Base-by-base conservation (phyloP, 306 rosid genomes). In the Castanopsis chinensis region DNA sequence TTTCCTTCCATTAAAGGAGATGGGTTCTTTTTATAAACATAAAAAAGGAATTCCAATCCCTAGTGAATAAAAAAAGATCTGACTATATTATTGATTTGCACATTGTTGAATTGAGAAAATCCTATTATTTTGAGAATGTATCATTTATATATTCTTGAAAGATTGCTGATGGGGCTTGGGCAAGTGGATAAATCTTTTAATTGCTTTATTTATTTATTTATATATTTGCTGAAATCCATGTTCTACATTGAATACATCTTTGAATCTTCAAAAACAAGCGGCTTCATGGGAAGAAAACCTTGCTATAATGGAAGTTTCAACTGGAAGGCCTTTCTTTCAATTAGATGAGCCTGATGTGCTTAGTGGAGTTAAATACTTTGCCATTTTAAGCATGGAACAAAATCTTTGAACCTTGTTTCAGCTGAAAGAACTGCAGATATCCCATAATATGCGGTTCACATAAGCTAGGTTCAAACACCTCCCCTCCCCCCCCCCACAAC, bases 91-190 rank as follows among this genome's bases (percentile, higher is more conserved):
- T 72, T 21, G 70, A 76, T 45, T 71, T 72, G 53, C 82, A 58
- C 81, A 57, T 80, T 25, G 67, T 75, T 49, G 72, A 76, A 64
- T 82, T 65, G 20, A 74, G 45, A 76, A 73, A 76, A 76, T 84
- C 78, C 21, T 81, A 59, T 76, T 55, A 55, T 56, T 21, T 63
- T 63, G 32, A 74, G 76, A 77, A 76, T 21, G 52, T 77, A 76
- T 71, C 61, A 76, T 74, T 19, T 71, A 45, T 19, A 53, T 23
- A 51, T 69, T 80, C 71, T 58, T 27, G 33, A 32, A 72, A 49
- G 3, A 19, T n/a, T 20, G 73, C 57, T 60, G 78, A 80, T 72
- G 69, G 43, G 69, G 56, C 63, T 78, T 51, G 60, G 56, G 76
- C 73, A 68, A 65, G 71, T 80, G 76, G 28, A 21, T 72, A 28